A percentile compares a stretch with the other conserved stretches of the same genome.
Evolutionary conservation across 2,329 filamentous ascomycete genomes (phyloP).

Genomic region (Trichoderma sp.): DNA sequence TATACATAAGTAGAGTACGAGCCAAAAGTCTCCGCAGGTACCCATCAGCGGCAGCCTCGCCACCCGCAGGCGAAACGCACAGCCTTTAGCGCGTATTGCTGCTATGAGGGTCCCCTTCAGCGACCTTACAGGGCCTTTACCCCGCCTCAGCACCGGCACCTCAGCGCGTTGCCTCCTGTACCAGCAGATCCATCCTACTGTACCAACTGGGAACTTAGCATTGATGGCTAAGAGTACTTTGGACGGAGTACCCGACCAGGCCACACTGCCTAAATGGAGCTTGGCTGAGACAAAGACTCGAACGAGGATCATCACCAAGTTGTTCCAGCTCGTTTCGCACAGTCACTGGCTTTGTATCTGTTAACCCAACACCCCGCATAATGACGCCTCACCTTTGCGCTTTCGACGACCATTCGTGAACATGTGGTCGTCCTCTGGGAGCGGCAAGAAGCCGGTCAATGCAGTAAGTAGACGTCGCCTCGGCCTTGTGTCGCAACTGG

Average conservation of each 20-base stretch:
- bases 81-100: neutral
- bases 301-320: slow-evolving; percentile 10
- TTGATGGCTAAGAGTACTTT: neutral
- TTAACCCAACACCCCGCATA: slow-evolving; percentile 26
- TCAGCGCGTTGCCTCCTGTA: slow-evolving; percentile 3
- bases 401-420: slow-evolving; percentile 32
- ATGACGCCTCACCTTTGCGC: slow-evolving; percentile 30
- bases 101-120: neutral
- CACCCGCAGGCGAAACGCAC: neutral
- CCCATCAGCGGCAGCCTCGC: neutral
- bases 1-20: neutral
- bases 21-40: neutral
- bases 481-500: slow-evolving; percentile 14
- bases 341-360: neutral
- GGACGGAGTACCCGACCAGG: neutral
- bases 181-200: neutral
- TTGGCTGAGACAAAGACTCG: slow-evolving; percentile 15
- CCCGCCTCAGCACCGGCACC: slow-evolving; percentile 15
- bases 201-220: neutral
- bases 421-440: slow-evolving; percentile 65
- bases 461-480: slow-evolving; percentile 54
- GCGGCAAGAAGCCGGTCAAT: slow-evolving; percentile 67
- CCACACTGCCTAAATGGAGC: slow-evolving; percentile 8
- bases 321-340: neutral
- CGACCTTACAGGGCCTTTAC: slow-evolving; percentile 13